phyloP scores from a whole-genome alignment of 129 eudicot genomes.

The Kitagawia praeruptora region DNA sequence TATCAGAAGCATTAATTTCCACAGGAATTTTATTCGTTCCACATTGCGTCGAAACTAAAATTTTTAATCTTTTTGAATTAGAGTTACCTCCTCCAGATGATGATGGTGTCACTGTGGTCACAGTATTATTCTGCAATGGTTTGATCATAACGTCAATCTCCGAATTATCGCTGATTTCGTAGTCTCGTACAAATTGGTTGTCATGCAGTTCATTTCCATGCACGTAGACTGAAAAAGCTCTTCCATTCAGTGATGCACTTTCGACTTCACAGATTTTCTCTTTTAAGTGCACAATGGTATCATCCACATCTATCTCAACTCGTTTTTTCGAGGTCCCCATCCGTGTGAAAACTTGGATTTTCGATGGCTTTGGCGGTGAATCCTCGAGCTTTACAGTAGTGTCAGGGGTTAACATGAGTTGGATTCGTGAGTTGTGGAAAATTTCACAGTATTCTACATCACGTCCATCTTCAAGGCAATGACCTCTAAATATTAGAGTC shows the following conservation, averaged over 20 bases:
- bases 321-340: constrained; percentile 19
- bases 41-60: constrained; percentile 37
- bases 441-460: constrained; percentile 47
- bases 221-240: constrained; percentile 16
- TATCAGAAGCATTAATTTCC: constrained; percentile 45
- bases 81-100: background rate
- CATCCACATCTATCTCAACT: constrained; percentile 33
- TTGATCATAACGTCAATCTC: constrained; percentile 38
- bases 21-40: constrained; percentile 42
- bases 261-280: constrained; percentile 44
- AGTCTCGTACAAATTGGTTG: constrained; percentile 31
- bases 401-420: constrained; percentile 28
- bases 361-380: constrained; percentile 21
- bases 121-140: background rate
- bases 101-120: constrained; percentile 6
- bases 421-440: constrained; percentile 41
- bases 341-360: constrained; percentile 29
- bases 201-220: constrained; percentile 55
- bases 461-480: constrained; percentile 45
- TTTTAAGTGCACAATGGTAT: constrained; percentile 33
- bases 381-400: background rate
- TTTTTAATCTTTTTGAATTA: constrained; percentile 35
- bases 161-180: constrained; percentile 34
- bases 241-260: constrained; percentile 21
- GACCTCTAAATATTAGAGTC: constrained; percentile 51